These are phyloP conservation scores for Suillus paluster DNA, from an alignment of 768 basidiomycete species.

Conservation along the genomic window DNA sequence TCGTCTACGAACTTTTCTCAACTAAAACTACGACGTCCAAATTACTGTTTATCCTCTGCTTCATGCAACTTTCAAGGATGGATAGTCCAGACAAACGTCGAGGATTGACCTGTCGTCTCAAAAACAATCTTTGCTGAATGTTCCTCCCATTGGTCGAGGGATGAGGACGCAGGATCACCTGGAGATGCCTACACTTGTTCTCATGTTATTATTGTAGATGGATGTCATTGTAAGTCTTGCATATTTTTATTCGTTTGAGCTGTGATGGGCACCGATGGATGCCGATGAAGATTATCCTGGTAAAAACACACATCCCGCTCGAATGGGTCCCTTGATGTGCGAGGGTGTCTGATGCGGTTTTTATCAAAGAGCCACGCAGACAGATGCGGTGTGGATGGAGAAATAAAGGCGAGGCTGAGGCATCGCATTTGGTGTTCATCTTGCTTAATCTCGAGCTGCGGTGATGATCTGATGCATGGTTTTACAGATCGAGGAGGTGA, in stretches of 20 bases:
- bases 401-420: constrained; percentile 92
- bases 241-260: background rate
- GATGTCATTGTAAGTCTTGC: constrained; percentile 15
- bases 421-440: constrained; percentile 15
- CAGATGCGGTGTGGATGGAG: constrained; percentile 73
- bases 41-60: constrained; percentile 75
- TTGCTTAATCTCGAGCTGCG: too few relatives aligned
- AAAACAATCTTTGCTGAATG: constrained; percentile 95
- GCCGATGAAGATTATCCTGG: constrained; percentile 86
- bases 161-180: constrained; percentile 93
- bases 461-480: background rate
- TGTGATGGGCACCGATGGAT: constrained; percentile 20
- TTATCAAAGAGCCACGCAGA: constrained; percentile 30
- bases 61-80: constrained; percentile 51
- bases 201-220: constrained; percentile 31
- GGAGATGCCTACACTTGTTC: constrained; percentile 65
- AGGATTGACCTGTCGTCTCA: constrained; percentile 65
- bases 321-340: constrained; percentile 37
- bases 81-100: constrained; percentile 93
- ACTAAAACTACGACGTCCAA: constrained; percentile 67
- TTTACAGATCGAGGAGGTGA: background rate
- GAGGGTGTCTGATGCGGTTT: constrained; percentile 34
- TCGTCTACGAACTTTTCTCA: constrained; percentile 15
- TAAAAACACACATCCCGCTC: constrained; percentile 82
- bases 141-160: constrained; percentile 89